Evolutionary conservation across 148 eudicot species (phyloP), one percentile per base, ranked within the genome.

Genomic region (Salicornia ramosissima): DNA sequence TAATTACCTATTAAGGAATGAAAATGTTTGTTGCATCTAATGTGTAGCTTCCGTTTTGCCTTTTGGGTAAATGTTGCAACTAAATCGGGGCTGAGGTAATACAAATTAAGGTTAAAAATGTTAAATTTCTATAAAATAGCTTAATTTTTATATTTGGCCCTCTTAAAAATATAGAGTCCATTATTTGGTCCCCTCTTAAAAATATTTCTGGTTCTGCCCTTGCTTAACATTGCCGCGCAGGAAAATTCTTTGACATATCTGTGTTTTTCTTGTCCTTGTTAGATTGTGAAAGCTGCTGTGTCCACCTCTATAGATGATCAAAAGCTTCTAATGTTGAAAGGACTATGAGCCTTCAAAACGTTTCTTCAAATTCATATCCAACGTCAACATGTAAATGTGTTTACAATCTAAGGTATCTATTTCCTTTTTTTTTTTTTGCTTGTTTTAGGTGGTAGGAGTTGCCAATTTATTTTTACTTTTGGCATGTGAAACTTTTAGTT

Each of bases 291-390:
- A 29, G 61, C 40, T 47, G 75, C 67, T 36, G 71, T 75, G 16
- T 65, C 71, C 31, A 33, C 64, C 15, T 15, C 24, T 29, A 19
- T 42, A 3, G 43, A 76, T 56, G 67, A 65, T 65, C 75, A 65
- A 54, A 71, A 24, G 50, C 71, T 76, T 71, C 67, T 76, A 49
- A 76, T 76, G 79, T 39, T 70, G 61, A 76, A 65, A 61, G 71
- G 46, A 42, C 33, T 76, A 47, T 76, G 67, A 65, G 31, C 31
- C 45, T 58, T 56, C 15, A 30, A 2, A 26, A 42, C 33, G 58
- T 24, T 29, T 19, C 11, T 49, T 33, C 24, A 16, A 39, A 9
- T 34, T 4, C 16, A 24, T 51, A 30, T 66, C 40, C 57, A 53
- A 57, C 64, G 31, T 62, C 54, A n/a, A 68, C 74, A 42, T 64